Evolutionary conservation across 371 early-diverging fungal species (phyloP), one percentile per base, ranked within the genome.

Genomic region (Apophysomyces ossiformis): DNA sequence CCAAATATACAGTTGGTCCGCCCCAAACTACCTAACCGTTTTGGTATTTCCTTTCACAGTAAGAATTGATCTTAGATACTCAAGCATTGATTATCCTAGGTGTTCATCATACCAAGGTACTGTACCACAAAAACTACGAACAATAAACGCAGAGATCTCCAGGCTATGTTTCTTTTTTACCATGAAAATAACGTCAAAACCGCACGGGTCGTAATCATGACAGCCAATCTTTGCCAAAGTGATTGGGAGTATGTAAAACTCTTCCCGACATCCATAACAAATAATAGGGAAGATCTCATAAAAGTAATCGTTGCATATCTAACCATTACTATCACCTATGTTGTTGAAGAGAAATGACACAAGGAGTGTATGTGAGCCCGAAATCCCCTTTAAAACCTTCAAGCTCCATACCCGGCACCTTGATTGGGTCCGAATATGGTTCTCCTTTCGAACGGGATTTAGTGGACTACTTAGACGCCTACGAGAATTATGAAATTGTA

Each of bases 31-130:
- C 59, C 41, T 26, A 54, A 65, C 43, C 61, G 57, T 32, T 62
- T 44, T 45, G 66, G 66, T 70, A 57, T 47, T 26, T 26, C 3
- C 2, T 26, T 26, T 26, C 32, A 26, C 32, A 26, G 2, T 3
- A 26, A 26, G 2, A 26, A 2, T 26, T 26, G 1, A 26, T 26
- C 3, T 26, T 26, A 1, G 32, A 26, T 3, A 26, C 32, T 26
- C 32, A 26, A 26, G 2, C 32, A 26, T 26, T 26, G 32, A 26
- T 26, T 2, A n/a, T 36, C 37, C 7, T 64, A 82, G 89, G 90
- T 1, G 86, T 86, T 4, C 88, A 89, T 69, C 90, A 90, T 62
- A 82, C 88, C 16, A 90, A 90, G 73, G 82, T 77, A 61, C 11
- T 21, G 41, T 18, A 41, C 44, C 16, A 32, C 21, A 35, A 47